These are phyloP conservation scores for Tuber melanosporum DNA, from an alignment of 495 filamentous ascomycete species.

Conservation along the genomic window DNA sequence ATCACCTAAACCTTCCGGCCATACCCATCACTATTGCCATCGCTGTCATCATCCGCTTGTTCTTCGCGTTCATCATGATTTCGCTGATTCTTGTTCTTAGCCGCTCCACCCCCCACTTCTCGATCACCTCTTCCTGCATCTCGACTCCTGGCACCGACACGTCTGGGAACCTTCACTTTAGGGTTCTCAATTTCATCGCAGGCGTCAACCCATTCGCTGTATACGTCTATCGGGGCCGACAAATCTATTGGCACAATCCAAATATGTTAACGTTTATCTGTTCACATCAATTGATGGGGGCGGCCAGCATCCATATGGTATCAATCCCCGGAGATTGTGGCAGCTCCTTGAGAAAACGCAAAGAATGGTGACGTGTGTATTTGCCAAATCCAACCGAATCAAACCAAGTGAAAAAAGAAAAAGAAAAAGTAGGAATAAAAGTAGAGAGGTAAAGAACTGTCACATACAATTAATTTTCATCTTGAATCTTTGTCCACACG, in stretches of 20 bases:
- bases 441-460: not conserved
- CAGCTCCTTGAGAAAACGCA: not conserved
- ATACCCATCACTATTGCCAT: conserved; percentile 37
- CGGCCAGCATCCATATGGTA: conserved; percentile 12
- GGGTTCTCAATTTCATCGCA: conserved; percentile 74
- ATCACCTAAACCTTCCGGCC: conserved; percentile 15
- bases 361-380: not conserved
- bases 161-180: conserved; percentile 46
- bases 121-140: conserved; percentile 1
- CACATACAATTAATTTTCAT: conserved; percentile 81
- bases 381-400: no score
- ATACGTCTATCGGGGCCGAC: conserved; percentile 48
- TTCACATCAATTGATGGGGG: no score
- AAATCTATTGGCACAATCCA: conserved; percentile 53
- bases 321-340: no score
- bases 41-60: conserved; percentile 40
- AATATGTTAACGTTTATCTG: no score
- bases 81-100: conserved; percentile 38
- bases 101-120: conserved; percentile 43
- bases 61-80: conserved; percentile 10
- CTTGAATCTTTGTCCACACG: conserved; percentile 56
- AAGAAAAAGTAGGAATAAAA: no score
- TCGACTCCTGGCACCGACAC: conserved; percentile 11
- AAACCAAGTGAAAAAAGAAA: no score
- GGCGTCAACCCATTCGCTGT: conserved; percentile 36